These are phyloP conservation scores for Paramecium primaurelia DNA, from an alignment of 73 alveolate genomes.

Conservation along the genomic window DNA sequence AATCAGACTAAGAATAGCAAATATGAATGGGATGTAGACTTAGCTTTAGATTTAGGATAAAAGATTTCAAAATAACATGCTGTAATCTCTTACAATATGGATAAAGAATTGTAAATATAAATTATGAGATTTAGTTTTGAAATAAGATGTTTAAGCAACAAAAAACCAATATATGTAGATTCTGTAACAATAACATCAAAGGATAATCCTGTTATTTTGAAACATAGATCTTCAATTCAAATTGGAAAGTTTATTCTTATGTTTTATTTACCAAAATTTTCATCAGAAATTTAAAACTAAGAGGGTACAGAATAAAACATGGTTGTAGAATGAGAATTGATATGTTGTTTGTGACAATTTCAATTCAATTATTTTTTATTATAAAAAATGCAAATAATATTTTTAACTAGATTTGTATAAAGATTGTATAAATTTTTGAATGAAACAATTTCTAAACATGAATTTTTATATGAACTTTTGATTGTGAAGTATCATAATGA, in stretches of 20 bases:
- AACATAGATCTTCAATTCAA: conserved; percentile 42
- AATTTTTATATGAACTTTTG: neutral
- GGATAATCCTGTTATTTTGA: conserved; percentile 36
- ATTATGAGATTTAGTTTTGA: conserved; percentile 12
- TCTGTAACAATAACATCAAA: neutral
- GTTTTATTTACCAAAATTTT: neutral
- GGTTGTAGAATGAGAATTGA: neutral
- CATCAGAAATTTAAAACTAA: neutral
- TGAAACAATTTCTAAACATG: neutral
- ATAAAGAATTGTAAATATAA: neutral
- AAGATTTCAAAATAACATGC: conserved; percentile 60
- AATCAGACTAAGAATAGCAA: neutral
- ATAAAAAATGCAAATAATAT: neutral
- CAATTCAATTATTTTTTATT: neutral
- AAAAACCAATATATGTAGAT: conserved; percentile 34
- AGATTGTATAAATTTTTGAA: neutral
- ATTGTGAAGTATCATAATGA: neutral
- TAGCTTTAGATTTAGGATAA: conserved; percentile 35
- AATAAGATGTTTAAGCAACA: conserved; percentile 48
- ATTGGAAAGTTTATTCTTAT: conserved; percentile 15
- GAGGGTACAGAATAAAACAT: neutral
- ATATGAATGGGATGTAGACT: conserved; percentile 54
- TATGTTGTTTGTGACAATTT: neutral
- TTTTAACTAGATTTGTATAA: neutral
- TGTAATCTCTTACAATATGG: conserved; percentile 24